Evolutionary conservation across 176 grass and related monocot genomes (phyloP), one percentile per base, ranked within the genome.

Genomic region (Carex pumila): DNA sequence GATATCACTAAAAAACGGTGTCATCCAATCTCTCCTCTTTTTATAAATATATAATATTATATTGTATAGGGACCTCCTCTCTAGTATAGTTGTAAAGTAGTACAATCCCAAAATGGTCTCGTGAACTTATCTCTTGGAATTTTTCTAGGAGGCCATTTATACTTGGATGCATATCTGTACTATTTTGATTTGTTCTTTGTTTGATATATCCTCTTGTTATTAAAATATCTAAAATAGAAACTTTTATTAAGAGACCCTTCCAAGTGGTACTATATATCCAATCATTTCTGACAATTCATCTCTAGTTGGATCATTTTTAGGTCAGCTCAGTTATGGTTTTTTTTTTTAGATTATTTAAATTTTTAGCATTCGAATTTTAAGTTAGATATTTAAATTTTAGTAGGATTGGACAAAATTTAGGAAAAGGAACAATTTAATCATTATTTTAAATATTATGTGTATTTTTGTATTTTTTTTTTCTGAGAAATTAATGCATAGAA

Each of bases 241-340:
- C 18, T 22, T 50, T 2, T 49, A 12, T 49, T 47, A 11, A 21
- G n/a, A 21, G 17, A n/a, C 39, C n/a, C 69, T 47, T 49, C 36
- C 69, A 49, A 21, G 9, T 4, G 7, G 32, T 34, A 34, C 32
- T 34, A 34, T 34, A 19, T 39, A 39, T 49, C 41, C 18, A 73
- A 73, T 49, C n/a, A 73, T 73, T 73, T 73, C 70, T 50, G 41
- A 50, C 70, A 73, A 73, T 41, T 73, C 41, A 70, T 7, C 15
- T 39, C 13, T 13, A 22, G n/a, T 49, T 39, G 31, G 12, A 17
- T 68, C 36, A 32, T 15, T 67, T 67, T 67, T 36, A 67, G 64
- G 12, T 14, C 61, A 68, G 32, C 3, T 17, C 65, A 68, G 11
- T 5, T 14, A 67, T 67, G 29, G 29, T 12, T 25, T 30, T 67